phyloP scores from a whole-genome alignment of 257 asterid genomes.

The Scutellaria baicalensis region DNA sequence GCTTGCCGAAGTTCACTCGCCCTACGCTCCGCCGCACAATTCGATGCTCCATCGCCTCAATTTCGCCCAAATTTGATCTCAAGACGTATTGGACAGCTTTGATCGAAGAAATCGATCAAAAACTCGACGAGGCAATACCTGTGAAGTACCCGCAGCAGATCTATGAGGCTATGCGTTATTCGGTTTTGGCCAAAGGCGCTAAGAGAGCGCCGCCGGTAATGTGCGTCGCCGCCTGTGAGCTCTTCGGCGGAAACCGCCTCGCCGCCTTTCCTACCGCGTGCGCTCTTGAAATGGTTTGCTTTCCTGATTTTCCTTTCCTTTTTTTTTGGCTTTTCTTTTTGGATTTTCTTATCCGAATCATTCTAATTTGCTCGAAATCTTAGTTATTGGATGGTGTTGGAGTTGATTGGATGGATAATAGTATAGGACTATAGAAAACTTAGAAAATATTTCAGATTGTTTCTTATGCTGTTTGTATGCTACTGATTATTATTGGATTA shows the following conservation, averaged over 20 bases:
- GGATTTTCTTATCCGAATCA: neutral
- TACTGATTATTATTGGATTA: neutral
- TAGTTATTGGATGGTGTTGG: no score
- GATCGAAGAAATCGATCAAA: constrained; percentile 66
- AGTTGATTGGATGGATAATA: neutral
- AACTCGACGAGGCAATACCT: constrained; percentile 81
- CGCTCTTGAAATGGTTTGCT: constrained; percentile 87
- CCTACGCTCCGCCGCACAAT: constrained; percentile 36
- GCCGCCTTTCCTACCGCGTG: constrained; percentile 99
- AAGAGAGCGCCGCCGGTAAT: constrained; percentile 93
- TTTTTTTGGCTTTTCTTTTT: neutral
- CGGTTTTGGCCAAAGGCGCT: constrained; percentile 80
- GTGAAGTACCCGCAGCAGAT: constrained; percentile 81
- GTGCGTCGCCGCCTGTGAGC: constrained; percentile 95
- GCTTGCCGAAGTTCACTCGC: constrained; percentile 21
- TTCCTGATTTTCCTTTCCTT: neutral
- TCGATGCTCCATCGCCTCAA: constrained; percentile 36
- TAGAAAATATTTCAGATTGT: neutral
- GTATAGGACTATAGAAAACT: neutral
- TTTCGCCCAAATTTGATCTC: constrained; percentile 54
- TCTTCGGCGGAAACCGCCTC: constrained; percentile 70
- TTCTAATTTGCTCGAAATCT: neutral
- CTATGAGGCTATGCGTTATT: constrained; percentile 95
- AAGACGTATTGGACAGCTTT: constrained; percentile 77
- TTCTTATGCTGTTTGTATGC: neutral